Base-by-base conservation (phyloP, 2,329 filamentous ascomycete species). In the Fusarium pininemorale region DNA sequence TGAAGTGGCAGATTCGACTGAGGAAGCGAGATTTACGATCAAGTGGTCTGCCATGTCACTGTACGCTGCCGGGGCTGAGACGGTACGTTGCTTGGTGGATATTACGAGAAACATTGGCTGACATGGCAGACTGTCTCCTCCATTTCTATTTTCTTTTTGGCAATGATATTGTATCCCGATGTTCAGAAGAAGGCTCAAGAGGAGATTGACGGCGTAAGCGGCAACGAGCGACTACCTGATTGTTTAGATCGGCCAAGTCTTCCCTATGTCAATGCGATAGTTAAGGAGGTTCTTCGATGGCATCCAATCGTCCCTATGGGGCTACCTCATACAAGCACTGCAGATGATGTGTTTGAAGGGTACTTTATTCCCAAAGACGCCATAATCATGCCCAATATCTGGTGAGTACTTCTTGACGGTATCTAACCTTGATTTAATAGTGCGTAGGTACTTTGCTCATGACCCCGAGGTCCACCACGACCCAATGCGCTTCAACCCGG, bases 311-410 rank as follows among this genome's bases (percentile, higher is more conserved):
- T 76, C 0, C 81, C 82, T 2, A 77, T 84, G 63, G 74, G 79
- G 0, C 79, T 88, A 4, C 80, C 82, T 6, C 81, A 85, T 51
- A 78, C 79, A 7, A 83, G 84, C 13, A 79, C 79, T 1, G 76
- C 75, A 6, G 79, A 80, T 14, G 71, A 76, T 24, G 18, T 76
- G 0, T 78, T 51, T 24, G 71, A 73, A 15, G 75, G 75, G 0
- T 78, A 79, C 35, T 56, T 72, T 1, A 79, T 81, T 20, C 77
- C 79, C 1, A 72, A 75, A 15, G 75, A 69, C 0, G 67, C 76
- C 2, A 48, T 75, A 53, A n/a, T 79, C 6, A 61, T 79, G 15
- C 26, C 59, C 5, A 75, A 77, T 20, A 62, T 77, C 10, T 74
- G 73, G 75, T 72, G 13, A 42, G 69, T 48, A 32, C 6, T 12